Evolutionary conservation across 139 green algal genomes (phyloP), one percentile per base, ranked within the genome.

Genomic region (Micractinium sp.): DNA sequence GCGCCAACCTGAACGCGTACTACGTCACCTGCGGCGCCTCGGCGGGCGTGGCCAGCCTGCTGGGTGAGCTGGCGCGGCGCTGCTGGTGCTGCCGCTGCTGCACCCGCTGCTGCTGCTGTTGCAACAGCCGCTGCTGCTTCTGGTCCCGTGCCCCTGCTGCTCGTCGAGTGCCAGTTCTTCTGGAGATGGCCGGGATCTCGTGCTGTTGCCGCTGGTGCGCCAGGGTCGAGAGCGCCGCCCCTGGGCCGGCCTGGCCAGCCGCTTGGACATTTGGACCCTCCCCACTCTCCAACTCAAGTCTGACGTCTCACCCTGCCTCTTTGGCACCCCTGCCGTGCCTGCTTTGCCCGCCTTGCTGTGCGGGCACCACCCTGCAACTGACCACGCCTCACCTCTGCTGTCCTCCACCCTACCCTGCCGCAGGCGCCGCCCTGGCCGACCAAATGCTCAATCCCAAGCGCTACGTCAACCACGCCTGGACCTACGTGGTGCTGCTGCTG

Each of bases 1-100:
- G 88, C 36, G 90, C 90, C 36, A 95, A 95, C 84, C 86, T 95
- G 35, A 91, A 93, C 33, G 41, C 47, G 0, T 56, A 90, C 53
- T 90, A 90, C 25, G 77, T 93, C 19, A 80, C 88, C 16, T 91
- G 90, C 31, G 92, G 92, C 35, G 92, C 90, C 19, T 88, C 91
- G 29, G 91, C 88, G 4, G 93, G 87, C 20, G 85, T 93, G 9
- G 92, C 84, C 61, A 90, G 81, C 33, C 82, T 95, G 13, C 80
- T 95, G 74, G 93, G 92, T 94, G 67, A 71, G 86, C 36, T 74
- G 31, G 13, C 33, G 31, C 16, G 69, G 69, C 29, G 73, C 13
- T 13, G 9, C n/a, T 41, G 3, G 18, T 20, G 73, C 0, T 35
- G 69, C 27, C 69, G 31, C 29, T 13, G 69, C 69, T 76, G 27